Conservation (phyloP, 1,284 basidiomycete genomes). For the Pseudozyma thailandica region DNA sequence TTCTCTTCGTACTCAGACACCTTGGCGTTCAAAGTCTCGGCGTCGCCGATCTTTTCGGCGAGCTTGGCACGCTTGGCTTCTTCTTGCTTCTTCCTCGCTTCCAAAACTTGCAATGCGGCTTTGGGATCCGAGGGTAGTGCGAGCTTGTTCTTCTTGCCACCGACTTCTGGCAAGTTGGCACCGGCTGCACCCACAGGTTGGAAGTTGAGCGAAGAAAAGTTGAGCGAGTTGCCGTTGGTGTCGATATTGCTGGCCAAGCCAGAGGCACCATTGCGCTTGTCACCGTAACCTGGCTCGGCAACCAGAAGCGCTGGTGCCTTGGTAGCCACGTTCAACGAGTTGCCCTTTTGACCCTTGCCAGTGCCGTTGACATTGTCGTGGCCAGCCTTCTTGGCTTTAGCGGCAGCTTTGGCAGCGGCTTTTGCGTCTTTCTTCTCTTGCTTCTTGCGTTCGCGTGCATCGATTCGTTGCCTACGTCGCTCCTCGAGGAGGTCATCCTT, state of each 20-base stretch:
- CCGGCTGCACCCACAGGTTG: slow-evolving; percentile 34
- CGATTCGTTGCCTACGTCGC: slow-evolving; percentile 58
- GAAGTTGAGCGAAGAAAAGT: slow-evolving; percentile 56
- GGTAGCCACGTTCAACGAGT: slow-evolving; percentile 30
- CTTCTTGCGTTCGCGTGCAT: slow-evolving; percentile 62
- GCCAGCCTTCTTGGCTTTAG: slow-evolving; percentile 35
- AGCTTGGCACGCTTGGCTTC: slow-evolving; percentile 48
- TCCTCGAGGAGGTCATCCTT: slow-evolving; percentile 64
- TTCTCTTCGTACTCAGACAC: slow-evolving; percentile 45
- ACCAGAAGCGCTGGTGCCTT: slow-evolving; percentile 56
- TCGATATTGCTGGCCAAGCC: slow-evolving; percentile 24
- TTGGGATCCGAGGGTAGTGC: slow-evolving; percentile 64
- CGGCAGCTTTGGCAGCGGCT: slow-evolving; percentile 29
- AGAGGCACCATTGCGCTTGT: slow-evolving; percentile 28
- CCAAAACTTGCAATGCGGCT: slow-evolving; percentile 60
- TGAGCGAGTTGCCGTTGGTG: slow-evolving; percentile 39
- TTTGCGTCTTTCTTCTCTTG: slow-evolving; percentile 57
- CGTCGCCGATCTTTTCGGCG: slow-evolving; percentile 43
- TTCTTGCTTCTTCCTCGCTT: slow-evolving; percentile 58
- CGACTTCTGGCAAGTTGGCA: slow-evolving; percentile 19
- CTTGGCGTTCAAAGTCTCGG: slow-evolving; percentile 45
- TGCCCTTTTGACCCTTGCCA: slow-evolving; percentile 29
- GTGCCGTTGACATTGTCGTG: slow-evolving; percentile 10
- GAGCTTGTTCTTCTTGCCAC: slow-evolving; percentile 56
- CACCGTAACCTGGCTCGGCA: slow-evolving; percentile 36